Base-by-base conservation (phyloP, 2,329 filamentous ascomycete genomes). In the Keithomyces neogunnii region DNA sequence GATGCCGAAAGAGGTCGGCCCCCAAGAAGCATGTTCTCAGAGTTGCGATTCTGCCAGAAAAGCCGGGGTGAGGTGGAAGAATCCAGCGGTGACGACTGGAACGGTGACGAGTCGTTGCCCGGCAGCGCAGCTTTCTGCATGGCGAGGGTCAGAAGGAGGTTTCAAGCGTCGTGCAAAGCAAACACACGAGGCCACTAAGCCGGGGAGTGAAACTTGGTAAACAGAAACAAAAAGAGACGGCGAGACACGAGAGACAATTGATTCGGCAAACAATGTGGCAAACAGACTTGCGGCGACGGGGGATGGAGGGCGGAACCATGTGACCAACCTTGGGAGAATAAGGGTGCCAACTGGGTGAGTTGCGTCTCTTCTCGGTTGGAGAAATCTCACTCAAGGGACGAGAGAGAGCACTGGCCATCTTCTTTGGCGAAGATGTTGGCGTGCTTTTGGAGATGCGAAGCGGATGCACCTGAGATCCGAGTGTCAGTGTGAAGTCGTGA, bases 261-360 rank as follows among this genome's bases (percentile, higher is more conserved):
- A 19, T 28, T 29, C 26, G 19, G n/a, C 26, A 30, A 3, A 10
- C n/a, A 19, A 4, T 39, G 5, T 4, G 36, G 19, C 19, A 19
- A 19, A 19, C 19, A 19, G 19, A 19, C 8, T 26, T 5, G 5
- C 38, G 13, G n/a, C n/a, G 5, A 26, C 8, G 8, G 6, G 13
- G 26, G 11, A 19, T 2, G 43, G 35, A 43, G 6, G 40, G 35
- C 45, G 36, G 35, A 52, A 35, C 36, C 46, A 56, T 39, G 40
- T 28, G 28, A 59, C 68, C 33, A 58, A 70, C 69, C 68, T 70
- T 69, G 45, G 69, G 66, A 36, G 66, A 65, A 29, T 58, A 56
- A 67, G 91, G 86, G 62, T 86, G 90, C 81, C 86, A 95, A 74
- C 87, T 95, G 49, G 91, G 90, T 48, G 91, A 96, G 73, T 97